Evolutionary conservation across 495 filamentous ascomycete genomes (phyloP), one percentile per base, ranked within the genome.

Genomic region (Patellaria atrata): DNA sequence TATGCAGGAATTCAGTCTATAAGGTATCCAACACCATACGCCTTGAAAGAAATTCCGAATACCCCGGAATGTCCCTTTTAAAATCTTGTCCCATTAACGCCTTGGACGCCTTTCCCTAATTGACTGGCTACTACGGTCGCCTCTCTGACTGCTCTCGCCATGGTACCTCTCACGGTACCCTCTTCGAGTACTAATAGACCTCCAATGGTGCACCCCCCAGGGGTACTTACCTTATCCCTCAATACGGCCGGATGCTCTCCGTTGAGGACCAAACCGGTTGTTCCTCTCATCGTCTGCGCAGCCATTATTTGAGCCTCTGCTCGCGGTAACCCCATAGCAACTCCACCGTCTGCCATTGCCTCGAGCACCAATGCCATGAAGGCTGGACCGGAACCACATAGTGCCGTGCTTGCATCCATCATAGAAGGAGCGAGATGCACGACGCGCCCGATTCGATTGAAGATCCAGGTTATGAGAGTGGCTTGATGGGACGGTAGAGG

Each of bases 281-380:
- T 69, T n/a, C 81, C 81, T 47, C 69, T 66, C 63, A 72, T 67
- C 14, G 73, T 77, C 60, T 86, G 82, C 17, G 81, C 81, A 24
- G 82, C 81, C 80, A 86, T 85, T 33, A 70, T 51, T 46, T 75
- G 74, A 3, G 79, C 80, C 56, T 86, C 81, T 3, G 69, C 75
- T 35, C 82, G 58, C 8, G 81, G 82, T 13, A 87, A 34, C 5
- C 81, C 81, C 75, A 85, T 80, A 15, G 82, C 78, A 0, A 87
- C 77, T 4, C 71, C 82, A 1, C 81, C 81, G 52, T 86, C 82
- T 9, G 77, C 71, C 19, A 78, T 67, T 16, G 76, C 76, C 47
- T 87, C 81, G 6, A 85, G 60, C 42, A 87, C 65, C n/a, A 87
- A 59, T 6, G 79, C 71, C 38, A 76, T 77, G 55, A 84, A 85